Evolutionary conservation across 2,329 filamentous ascomycete species (phyloP).

Genomic region (Penicillium sp.): DNA sequence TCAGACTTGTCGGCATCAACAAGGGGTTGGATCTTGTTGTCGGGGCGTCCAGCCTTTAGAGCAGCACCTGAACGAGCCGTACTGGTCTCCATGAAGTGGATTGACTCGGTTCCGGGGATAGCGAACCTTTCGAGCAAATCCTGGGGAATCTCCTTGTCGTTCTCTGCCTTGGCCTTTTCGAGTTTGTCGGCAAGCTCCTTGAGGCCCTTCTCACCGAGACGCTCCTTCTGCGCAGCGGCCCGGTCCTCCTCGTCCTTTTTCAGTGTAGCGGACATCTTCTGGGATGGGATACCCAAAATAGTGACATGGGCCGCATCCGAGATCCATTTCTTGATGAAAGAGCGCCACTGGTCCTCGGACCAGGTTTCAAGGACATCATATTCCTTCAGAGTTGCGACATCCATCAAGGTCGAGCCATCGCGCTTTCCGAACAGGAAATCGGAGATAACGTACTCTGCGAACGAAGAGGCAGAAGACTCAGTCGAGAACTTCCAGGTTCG

Average conservation of each 20-base stretch:
- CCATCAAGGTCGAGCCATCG: conserved; percentile 72
- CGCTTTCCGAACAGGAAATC: conserved; percentile 89
- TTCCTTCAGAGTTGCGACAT: conserved; percentile 54
- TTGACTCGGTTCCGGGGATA: conserved; percentile 83
- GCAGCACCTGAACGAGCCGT: conserved; percentile 82
- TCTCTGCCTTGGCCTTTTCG: conserved; percentile 80
- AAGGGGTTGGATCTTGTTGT: conserved; percentile 70
- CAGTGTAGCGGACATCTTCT: conserved; percentile 73
- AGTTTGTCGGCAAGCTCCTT: conserved; percentile 72
- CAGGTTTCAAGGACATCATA: conserved; percentile 72
- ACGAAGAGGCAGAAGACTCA: conserved; percentile 77
- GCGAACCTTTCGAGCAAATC: conserved; percentile 77
- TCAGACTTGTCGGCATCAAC: conserved; percentile 67
- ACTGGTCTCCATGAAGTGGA: conserved; percentile 87
- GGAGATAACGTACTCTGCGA: conserved; percentile 80
- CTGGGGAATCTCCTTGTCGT: conserved; percentile 80
- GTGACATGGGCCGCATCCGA: conserved; percentile 82
- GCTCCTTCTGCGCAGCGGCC: conserved; percentile 73
- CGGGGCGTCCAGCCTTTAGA: conserved; percentile 63
- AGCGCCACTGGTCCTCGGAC: conserved; percentile 80
- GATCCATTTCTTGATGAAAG: conserved; percentile 80
- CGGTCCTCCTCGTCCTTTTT: conserved; percentile 79
- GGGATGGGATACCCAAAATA: conserved; percentile 82
- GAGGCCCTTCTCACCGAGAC: conserved; percentile 79
- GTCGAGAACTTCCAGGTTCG: conserved; percentile 80